A percentile compares a stretch with the other conserved stretches of the same genome.
Conservation (phyloP, 768 basidiomycete species). For the Mycena vulgaris region DNA sequence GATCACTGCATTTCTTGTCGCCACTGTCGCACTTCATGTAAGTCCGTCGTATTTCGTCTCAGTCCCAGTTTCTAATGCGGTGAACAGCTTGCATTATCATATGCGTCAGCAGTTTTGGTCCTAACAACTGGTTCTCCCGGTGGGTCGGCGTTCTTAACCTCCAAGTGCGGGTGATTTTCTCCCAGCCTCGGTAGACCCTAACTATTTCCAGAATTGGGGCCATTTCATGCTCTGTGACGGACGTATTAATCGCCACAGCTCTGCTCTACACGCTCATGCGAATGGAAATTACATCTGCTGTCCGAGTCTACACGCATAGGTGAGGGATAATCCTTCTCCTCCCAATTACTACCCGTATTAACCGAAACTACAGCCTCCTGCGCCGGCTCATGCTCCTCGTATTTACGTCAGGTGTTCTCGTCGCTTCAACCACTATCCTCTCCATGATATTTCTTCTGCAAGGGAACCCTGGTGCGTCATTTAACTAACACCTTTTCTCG, state of each 20-base stretch:
- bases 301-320: slow-evolving; percentile 7
- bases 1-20: slow-evolving; percentile 1
- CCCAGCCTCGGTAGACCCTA: neutral
- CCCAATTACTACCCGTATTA: neutral
- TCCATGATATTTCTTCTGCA: slow-evolving; percentile 11
- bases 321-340: neutral
- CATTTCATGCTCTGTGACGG: slow-evolving; percentile 24
- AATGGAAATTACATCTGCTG: slow-evolving; percentile 19
- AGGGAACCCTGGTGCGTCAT: neutral
- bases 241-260: slow-evolving; percentile 12
- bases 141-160: neutral
- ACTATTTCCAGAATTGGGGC: slow-evolving; percentile 17
- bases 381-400: slow-evolving; percentile 24
- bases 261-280: slow-evolving; percentile 15
- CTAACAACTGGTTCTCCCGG: neutral
- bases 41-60: neutral
- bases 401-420: slow-evolving; percentile 21
- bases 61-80: neutral
- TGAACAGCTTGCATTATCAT: slow-evolving; percentile 9
- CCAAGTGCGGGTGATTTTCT: slow-evolving; percentile 5
- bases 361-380: slow-evolving; percentile 16
- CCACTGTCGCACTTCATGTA: slow-evolving; percentile 17
- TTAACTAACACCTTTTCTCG: neutral
- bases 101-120: slow-evolving; percentile 21
- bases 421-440: slow-evolving; percentile 18